Evolutionary conservation across 371 early-diverging fungal genomes (phyloP).

Genomic region (Apophysomyces variabilis): DNA sequence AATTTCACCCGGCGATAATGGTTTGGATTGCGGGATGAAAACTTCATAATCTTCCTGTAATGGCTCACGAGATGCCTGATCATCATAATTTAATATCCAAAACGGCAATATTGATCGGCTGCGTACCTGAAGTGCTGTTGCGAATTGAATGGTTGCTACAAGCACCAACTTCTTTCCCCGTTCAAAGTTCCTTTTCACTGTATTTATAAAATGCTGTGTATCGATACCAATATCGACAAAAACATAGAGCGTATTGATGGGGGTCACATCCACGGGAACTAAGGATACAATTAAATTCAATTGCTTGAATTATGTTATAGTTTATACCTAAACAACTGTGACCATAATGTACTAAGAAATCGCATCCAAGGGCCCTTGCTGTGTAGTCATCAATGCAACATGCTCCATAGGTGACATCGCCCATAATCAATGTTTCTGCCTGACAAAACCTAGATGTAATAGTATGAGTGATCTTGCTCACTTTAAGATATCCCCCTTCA

Average conservation of each 20-base stretch:
- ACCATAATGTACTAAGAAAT: constrained; percentile 99
- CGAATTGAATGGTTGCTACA: constrained; percentile 98
- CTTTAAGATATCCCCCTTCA: constrained; percentile 2
- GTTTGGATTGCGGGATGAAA: constrained; percentile 91
- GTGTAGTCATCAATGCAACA: constrained; percentile 99
- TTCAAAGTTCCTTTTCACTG: constrained; percentile 86
- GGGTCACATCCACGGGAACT: constrained; percentile 95
- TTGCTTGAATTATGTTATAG: background rate
- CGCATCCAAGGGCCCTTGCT: constrained; percentile 92
- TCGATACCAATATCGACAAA: constrained; percentile 99
- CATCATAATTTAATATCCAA: background rate
- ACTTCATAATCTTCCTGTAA: constrained; percentile 71
- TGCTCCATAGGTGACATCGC: constrained; percentile 99
- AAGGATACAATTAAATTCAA: background rate
- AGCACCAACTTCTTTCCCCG: constrained; percentile 75
- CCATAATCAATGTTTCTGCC: constrained; percentile 96
- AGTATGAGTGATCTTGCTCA: background rate
- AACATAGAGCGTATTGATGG: constrained; percentile 96
- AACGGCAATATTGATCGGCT: background rate
- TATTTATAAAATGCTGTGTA: constrained; percentile 89
- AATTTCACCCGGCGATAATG: constrained; percentile 97
- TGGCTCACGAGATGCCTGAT: constrained; percentile 58
- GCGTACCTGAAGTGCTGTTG: constrained; percentile 81
- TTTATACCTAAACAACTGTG: constrained; percentile 93
- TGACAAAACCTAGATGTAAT: constrained; percentile 68